A percentile compares a stretch with the other conserved stretches of the same genome.
These are phyloP conservation scores for Penicillium manginii DNA, from an alignment of 495 filamentous ascomycete species.

Conservation along the genomic window DNA sequence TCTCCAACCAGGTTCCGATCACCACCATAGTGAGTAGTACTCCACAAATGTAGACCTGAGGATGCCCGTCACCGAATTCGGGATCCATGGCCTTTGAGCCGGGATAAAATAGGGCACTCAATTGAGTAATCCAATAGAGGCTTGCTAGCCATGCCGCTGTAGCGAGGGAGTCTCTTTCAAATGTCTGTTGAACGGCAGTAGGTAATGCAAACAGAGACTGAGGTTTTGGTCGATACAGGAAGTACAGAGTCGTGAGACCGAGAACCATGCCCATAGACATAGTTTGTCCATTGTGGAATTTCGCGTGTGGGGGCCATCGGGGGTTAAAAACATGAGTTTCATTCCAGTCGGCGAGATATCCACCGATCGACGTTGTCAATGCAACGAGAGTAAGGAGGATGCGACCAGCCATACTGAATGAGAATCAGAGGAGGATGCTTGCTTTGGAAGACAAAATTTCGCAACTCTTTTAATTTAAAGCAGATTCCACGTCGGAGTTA, in stretches of 20 bases:
- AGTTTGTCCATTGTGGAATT: constrained; percentile 61
- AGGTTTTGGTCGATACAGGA: constrained; percentile 38
- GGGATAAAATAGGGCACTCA: constrained; percentile 52
- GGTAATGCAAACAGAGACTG: no score
- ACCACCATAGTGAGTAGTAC: constrained; percentile 12
- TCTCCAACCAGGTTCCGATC: constrained; percentile 6
- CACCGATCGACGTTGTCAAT: constrained; percentile 42
- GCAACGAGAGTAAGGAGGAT: constrained; percentile 48
- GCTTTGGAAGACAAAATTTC: no score
- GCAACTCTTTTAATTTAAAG: no score
- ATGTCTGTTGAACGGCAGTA: constrained; percentile 2
- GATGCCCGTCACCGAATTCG: constrained; percentile 56
- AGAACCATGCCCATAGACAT: constrained; percentile 52
- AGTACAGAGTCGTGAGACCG: constrained; percentile 51
- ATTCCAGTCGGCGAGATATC: constrained; percentile 52
- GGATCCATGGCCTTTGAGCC: constrained; percentile 55
- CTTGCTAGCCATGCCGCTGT: constrained; percentile 48
- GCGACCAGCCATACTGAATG: no score
- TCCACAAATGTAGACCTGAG: constrained; percentile 47
- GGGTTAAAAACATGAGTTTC: constrained; percentile 59
- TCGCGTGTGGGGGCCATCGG: constrained; percentile 59
- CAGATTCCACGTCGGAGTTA: no score
- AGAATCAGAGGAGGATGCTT: no score
- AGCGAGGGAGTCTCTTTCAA: constrained; percentile 22
- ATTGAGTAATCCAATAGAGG: constrained; percentile 55